Percentiles rank a stretch among this genome's conserved stretches.
Conservation (phyloP, 441 rosid species). For the Mallotus japonicus region DNA sequence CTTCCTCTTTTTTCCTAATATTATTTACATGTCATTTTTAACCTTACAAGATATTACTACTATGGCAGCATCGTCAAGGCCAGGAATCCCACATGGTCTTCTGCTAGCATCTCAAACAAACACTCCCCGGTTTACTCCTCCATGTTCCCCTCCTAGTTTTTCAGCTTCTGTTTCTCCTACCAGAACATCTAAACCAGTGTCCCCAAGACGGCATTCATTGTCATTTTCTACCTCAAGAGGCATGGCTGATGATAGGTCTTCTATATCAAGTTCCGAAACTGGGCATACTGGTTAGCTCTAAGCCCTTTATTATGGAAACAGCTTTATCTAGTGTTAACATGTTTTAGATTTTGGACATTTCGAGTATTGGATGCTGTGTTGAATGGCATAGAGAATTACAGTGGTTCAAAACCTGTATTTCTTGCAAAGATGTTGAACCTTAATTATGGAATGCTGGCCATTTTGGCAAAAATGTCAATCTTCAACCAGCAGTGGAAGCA, state of each 20-base stretch:
- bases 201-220: constrained; percentile 69
- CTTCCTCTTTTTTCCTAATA: too few species aligned
- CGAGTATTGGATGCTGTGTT: not conserved
- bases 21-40: too few species aligned
- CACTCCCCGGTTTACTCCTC: constrained; percentile 81
- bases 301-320: constrained; percentile 15
- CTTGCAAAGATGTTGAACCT: constrained; percentile 4
- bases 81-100: constrained; percentile 40
- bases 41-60: constrained; percentile 16
- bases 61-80: constrained; percentile 47
- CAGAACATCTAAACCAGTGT: constrained; percentile 61
- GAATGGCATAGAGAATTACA: constrained; percentile 2
- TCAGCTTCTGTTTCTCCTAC: constrained; percentile 77
- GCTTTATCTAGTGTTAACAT: constrained; percentile 6
- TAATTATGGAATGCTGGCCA: not conserved
- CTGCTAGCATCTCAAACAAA: constrained; percentile 55
- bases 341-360: constrained; percentile 3
- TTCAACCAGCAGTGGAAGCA: not conserved
- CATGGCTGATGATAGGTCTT: constrained; percentile 64
- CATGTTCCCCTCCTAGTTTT: constrained; percentile 67
- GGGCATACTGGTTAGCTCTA: constrained; percentile 56
- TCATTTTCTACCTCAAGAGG: constrained; percentile 75
- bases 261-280: constrained; percentile 52
- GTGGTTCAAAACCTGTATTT: not conserved
- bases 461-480: not conserved